Base-by-base conservation (phyloP, 78 protist species). In the Dictyostelium intermedium region DNA sequence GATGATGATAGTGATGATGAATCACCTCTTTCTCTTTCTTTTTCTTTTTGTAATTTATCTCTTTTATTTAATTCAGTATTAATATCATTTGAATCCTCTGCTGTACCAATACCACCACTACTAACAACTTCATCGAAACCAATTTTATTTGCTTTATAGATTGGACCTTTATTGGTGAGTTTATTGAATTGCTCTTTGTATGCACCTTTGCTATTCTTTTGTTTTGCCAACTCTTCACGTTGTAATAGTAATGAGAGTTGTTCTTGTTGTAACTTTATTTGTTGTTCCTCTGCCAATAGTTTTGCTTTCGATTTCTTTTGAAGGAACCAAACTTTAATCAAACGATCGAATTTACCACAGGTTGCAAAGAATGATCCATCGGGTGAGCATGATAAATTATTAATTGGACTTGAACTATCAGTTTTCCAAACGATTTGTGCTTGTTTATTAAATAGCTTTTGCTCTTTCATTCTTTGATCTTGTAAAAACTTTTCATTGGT, bases 301-400 rank as follows among this genome's bases (percentile, higher is more conserved):
- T 43, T 47, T 14, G 60, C 83, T 18, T 85, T 70, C 2, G 91
- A 61, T 11, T 35, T 77, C 47, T 82, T 82, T 35, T 87, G 93
- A 37, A 78, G 60, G 32, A 60, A 87, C 93, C 93, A 87, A 32
- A 87, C 80, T 13, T 87, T 87, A 18, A 87, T n/a, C 69, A 87
- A 61, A 25, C 93, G 53, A 66, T 87, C 93, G 11, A 27, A 76
- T 70, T 87, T 87, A n/a, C 85, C 84, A 76, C 85, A 61, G 5
- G 93, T 87, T 27, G 93, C 93, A 79, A 87, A 87, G 50, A 87
- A 30, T 39, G 84, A 79, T 9, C 93, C 93, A 63, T 87, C 93
- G 1, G 93, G 93, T 63, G 93, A 77, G 27, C 74, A 39, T 25
- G 93, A 23, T 13, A 79, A 20, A 82, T 78, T n/a, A 6, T 35